Percentiles rank a stretch among this genome's conserved stretches.
phyloP scores from a whole-genome alignment of 1,284 basidiomycete species.

The Ceratobasidium sp. region DNA sequence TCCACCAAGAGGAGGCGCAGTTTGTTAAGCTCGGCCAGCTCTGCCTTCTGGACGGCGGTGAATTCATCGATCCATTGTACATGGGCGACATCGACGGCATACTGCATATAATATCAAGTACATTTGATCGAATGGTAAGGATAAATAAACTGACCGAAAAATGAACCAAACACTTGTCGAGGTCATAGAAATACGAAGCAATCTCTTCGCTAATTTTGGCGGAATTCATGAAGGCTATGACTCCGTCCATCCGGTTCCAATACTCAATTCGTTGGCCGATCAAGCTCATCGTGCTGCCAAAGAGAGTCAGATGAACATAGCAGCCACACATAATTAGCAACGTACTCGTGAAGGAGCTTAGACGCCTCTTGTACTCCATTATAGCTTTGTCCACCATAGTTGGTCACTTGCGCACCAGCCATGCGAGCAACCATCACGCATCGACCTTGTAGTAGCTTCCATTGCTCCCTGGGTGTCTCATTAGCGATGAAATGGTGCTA shows the following conservation, averaged over 20 bases:
- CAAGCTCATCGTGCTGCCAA: background rate
- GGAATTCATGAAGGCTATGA: background rate
- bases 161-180: slow-evolving; percentile 16
- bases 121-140: background rate
- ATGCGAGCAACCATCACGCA: slow-evolving; percentile 44
- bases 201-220: slow-evolving; percentile 34
- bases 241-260: slow-evolving; percentile 18
- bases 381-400: slow-evolving; percentile 24
- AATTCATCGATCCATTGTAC: slow-evolving; percentile 5
- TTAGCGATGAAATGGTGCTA: background rate
- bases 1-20: background rate
- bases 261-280: slow-evolving; percentile 19
- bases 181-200: background rate
- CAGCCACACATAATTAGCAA: background rate
- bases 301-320: background rate
- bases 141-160: slow-evolving; percentile 23
- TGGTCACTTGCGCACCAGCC: slow-evolving; percentile 29
- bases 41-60: background rate
- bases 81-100: slow-evolving; percentile 21
- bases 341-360: slow-evolving; percentile 1
- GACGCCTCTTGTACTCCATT: slow-evolving; percentile 3
- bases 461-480: background rate
- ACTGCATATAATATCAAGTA: background rate
- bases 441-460: slow-evolving; percentile 42
- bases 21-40: background rate